Percentiles rank a stretch among this genome's conserved stretches.
These are phyloP conservation scores for Boletus tylopilopsis DNA, from an alignment of 768 basidiomycete species.

Conservation along the genomic window DNA sequence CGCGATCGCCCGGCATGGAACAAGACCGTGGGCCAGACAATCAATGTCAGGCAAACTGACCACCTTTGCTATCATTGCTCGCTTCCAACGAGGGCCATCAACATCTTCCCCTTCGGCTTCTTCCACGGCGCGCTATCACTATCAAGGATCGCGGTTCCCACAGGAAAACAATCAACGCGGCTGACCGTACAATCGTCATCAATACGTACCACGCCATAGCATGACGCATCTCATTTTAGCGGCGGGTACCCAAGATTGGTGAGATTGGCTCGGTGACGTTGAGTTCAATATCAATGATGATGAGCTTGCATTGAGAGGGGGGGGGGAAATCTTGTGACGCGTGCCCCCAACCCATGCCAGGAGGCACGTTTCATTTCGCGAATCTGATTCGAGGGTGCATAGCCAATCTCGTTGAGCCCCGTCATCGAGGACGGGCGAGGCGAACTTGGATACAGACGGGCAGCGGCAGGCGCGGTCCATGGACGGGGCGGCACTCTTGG, in stretches of 20 bases:
- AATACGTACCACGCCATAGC: slow-evolving; percentile 15
- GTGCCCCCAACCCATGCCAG: background rate
- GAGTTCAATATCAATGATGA: background rate
- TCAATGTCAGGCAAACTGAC: background rate
- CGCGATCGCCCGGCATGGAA: slow-evolving; percentile 4
- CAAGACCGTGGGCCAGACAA: background rate
- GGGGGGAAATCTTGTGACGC: slow-evolving; percentile 14
- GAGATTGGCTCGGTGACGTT: slow-evolving; percentile 16
- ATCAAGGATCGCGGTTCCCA: background rate
- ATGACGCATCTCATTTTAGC: slow-evolving; percentile 21
- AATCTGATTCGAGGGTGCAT: slow-evolving; percentile 22
- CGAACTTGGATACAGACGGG: background rate
- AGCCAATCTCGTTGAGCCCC: slow-evolving; percentile 19
- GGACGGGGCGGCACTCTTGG: background rate
- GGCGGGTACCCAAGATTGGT: slow-evolving; percentile 4
- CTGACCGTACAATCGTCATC: slow-evolving; percentile 4
- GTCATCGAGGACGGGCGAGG: background rate
- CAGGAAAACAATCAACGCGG: background rate
- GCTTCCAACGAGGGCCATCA: slow-evolving; percentile 2
- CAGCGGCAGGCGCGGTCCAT: background rate
- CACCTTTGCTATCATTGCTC: background rate
- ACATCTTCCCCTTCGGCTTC: slow-evolving; percentile 5
- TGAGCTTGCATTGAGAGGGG: background rate
- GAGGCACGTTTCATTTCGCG: slow-evolving; percentile 21
- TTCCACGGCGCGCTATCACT: background rate